Evolutionary conservation across 208 protist species (phyloP).

Genomic region (Acanthamoeba castellanii): DNA sequence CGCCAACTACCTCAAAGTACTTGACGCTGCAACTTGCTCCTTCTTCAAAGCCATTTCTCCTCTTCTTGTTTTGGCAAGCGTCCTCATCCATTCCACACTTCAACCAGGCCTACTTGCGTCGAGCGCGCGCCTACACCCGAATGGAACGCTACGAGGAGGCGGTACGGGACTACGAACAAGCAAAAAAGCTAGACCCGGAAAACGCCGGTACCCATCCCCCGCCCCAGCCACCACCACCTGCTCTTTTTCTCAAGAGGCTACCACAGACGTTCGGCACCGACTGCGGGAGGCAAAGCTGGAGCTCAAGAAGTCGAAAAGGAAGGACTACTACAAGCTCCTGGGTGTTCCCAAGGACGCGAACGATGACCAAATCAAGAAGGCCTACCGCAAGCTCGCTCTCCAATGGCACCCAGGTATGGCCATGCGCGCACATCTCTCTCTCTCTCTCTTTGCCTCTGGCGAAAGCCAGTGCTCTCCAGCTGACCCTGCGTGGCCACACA

Average conservation of each 20-base stretch:
- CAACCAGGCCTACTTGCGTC: constrained; percentile 75
- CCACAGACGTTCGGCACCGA: constrained; percentile 68
- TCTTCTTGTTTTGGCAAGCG: no score
- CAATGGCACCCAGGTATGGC: constrained; percentile 89
- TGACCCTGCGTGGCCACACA: background rate
- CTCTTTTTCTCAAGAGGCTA: background rate
- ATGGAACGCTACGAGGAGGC: constrained; percentile 83
- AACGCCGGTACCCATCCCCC: background rate
- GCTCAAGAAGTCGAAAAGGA: constrained; percentile 84
- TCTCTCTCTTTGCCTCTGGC: background rate
- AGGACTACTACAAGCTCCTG: constrained; percentile 90
- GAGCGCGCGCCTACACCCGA: constrained; percentile 68
- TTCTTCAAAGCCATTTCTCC: no score
- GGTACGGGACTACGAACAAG: constrained; percentile 82
- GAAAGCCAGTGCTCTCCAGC: background rate
- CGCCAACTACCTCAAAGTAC: constrained; percentile 8
- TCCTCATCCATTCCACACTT: no score
- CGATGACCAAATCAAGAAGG: constrained; percentile 90
- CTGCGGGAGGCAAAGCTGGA: constrained; percentile 84
- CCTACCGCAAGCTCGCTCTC: constrained; percentile 89
- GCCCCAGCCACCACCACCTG: no score
- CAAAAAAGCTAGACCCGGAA: constrained; percentile 57
- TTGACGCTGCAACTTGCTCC: background rate
- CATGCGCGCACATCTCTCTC: background rate
- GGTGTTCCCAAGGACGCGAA: constrained; percentile 82